Conservation (phyloP, 2,329 filamentous ascomycete species). For the Aspergillus proliferans region DNA sequence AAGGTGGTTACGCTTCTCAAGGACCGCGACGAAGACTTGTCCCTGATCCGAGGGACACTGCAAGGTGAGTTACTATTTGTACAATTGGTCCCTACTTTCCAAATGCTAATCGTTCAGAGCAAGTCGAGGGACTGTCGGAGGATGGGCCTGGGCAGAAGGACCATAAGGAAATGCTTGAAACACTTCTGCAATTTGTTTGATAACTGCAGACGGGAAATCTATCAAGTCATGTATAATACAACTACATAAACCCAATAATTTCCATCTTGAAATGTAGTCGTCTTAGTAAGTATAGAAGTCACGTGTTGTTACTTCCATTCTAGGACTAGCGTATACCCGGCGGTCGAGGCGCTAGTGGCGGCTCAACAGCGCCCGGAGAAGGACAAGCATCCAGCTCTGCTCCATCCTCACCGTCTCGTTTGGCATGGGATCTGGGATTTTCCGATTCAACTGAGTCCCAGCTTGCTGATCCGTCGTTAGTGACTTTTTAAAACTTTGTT, state of each 20-base stretch:
- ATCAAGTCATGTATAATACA: not conserved
- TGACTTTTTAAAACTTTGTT: not conserved
- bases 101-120: constrained; percentile 41
- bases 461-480: constrained; percentile 10
- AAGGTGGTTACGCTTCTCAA: constrained; percentile 60
- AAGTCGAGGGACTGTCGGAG: constrained; percentile 54
- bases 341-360: constrained; percentile 24
- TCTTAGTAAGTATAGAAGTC: constrained; percentile 3
- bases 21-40: constrained; percentile 61
- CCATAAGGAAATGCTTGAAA: constrained; percentile 59
- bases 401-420: constrained; percentile 17
- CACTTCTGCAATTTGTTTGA: constrained; percentile 44
- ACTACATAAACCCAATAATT: not conserved
- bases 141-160: constrained; percentile 49
- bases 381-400: constrained; percentile 11
- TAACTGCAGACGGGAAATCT: not conserved
- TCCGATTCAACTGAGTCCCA: constrained; percentile 22
- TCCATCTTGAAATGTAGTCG: not conserved
- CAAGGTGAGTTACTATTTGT: constrained; percentile 42
- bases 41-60: constrained; percentile 60
- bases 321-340: constrained; percentile 14
- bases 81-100: not conserved
- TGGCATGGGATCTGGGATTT: constrained; percentile 18
- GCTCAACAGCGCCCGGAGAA: constrained; percentile 21
- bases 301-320: constrained; percentile 16